Conservation (phyloP, 441 rosid genomes). For the Aleurites moluccanus region DNA sequence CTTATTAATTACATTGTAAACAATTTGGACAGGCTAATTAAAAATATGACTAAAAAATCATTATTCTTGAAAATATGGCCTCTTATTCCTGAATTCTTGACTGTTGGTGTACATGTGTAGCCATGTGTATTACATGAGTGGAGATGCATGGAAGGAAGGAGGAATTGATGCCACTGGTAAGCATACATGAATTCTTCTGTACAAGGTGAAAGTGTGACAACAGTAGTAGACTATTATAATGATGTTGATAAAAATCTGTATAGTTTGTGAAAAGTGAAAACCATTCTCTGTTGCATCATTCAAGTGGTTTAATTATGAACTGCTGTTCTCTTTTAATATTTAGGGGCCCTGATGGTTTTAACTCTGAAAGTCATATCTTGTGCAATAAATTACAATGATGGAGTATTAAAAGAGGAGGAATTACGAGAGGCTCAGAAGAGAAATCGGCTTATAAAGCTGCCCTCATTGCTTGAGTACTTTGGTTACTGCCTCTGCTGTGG, state of each 20-base stretch:
- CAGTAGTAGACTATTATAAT: background rate
- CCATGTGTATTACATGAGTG: constrained; percentile 97
- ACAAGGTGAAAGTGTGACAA: constrained; percentile 6
- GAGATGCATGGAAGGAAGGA: constrained; percentile 99
- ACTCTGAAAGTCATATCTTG: constrained; percentile 92
- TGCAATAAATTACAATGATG: constrained; percentile 80
- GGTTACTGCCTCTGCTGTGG: constrained; percentile 97
- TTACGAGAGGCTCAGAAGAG: constrained; percentile 84
- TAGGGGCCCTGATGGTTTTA: constrained; percentile 96
- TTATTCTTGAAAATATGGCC: background rate
- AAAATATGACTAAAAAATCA: background rate
- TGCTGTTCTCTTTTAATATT: constrained; percentile 8
- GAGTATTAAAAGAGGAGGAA: constrained; percentile 65
- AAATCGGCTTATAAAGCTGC: constrained; percentile 61
- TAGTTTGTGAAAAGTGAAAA: background rate
- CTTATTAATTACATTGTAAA: background rate
- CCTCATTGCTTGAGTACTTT: constrained; percentile 77
- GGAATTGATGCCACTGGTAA: constrained; percentile 97
- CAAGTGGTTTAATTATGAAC: constrained; percentile 14
- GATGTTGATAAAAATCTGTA: background rate
- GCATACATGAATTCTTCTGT: constrained; percentile 20
- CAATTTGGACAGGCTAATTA: background rate
- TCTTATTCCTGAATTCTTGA: constrained; percentile 35
- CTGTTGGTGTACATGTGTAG: constrained; percentile 47
- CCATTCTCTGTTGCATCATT: constrained; percentile 1